phyloP scores from a whole-genome alignment of 176 grass and related monocot species.

The Oryza coarctata region DNA sequence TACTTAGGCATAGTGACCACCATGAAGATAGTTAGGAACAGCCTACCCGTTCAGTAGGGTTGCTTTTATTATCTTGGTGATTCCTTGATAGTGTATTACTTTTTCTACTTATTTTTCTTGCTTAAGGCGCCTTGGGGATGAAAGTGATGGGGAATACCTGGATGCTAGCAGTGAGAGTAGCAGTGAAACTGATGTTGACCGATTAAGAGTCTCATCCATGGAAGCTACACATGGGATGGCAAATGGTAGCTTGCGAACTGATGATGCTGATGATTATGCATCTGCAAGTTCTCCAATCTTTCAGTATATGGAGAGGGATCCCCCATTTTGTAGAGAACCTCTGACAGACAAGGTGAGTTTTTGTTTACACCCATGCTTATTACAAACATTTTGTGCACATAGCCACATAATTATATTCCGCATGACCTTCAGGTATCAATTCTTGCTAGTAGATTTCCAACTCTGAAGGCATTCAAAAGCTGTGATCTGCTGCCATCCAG shows the following conservation, averaged over 20 bases:
- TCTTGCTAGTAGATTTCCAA: constrained; percentile 81
- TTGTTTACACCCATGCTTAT: constrained; percentile 3
- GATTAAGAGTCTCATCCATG: constrained; percentile 47
- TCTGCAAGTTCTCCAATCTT: constrained; percentile 53
- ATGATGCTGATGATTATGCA: constrained; percentile 47
- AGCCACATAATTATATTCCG: constrained; percentile 38
- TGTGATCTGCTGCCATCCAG: constrained; percentile 78
- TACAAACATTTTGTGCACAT: constrained; percentile 6
- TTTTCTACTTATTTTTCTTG: constrained; percentile 54
- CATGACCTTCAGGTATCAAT: constrained; percentile 59
- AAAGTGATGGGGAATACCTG: constrained; percentile 71
- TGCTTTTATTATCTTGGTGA: constrained; percentile 28
- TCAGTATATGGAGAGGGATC: constrained; percentile 77
- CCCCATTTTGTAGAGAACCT: constrained; percentile 87
- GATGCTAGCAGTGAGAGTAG: constrained; percentile 76
- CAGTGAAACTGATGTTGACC: constrained; percentile 56
- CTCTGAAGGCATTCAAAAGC: constrained; percentile 82
- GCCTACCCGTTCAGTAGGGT: constrained; percentile 1
- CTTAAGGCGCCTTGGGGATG: constrained; percentile 75
- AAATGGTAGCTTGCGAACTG: constrained; percentile 45
- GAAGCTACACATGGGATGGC: constrained; percentile 43
- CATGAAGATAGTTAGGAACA: not conserved
- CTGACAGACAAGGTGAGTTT: constrained; percentile 82
- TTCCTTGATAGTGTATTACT: constrained; percentile 32
- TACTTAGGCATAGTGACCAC: not conserved